Evolutionary conservation across 371 early-diverging fungal genomes (phyloP).

Genomic region (Rhizopus microsporus): DNA sequence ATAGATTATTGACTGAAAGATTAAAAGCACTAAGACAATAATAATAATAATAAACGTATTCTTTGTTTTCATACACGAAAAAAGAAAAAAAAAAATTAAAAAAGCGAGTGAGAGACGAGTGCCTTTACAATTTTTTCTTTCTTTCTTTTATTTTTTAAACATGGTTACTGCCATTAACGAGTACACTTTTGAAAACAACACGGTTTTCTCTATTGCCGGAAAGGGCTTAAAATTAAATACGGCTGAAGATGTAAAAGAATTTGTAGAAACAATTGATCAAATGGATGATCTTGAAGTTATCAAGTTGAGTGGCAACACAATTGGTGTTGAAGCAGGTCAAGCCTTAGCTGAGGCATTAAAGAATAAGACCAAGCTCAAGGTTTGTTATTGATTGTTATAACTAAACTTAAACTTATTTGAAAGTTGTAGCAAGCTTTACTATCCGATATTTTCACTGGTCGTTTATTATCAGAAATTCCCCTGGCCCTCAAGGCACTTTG

Average conservation of each 20-base stretch:
- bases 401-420: neutral
- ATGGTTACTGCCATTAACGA: constrained; percentile 46
- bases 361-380: constrained; percentile 71
- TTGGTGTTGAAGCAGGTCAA: constrained; percentile 90
- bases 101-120: neutral
- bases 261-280: constrained; percentile 68
- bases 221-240: constrained; percentile 82
- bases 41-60: neutral
- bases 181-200: constrained; percentile 44
- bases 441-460: constrained; percentile 94
- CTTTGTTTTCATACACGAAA: neutral
- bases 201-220: constrained; percentile 64
- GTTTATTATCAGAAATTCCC: constrained; percentile 89
- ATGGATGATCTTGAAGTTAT: constrained; percentile 73
- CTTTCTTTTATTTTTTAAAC: neutral
- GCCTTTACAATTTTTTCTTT: neutral
- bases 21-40: constrained; percentile 39
- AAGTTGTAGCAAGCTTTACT: constrained; percentile 53
- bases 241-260: constrained; percentile 77
- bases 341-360: constrained; percentile 80
- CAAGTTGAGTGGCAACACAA: constrained; percentile 89
- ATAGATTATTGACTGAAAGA: constrained; percentile 34
- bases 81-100: constrained; percentile 10
- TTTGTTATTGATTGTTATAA: constrained; percentile 23
- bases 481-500: constrained; percentile 80